phyloP scores from a whole-genome alignment of 2,329 filamentous ascomycete genomes.

The Claviceps maximensis region DNA sequence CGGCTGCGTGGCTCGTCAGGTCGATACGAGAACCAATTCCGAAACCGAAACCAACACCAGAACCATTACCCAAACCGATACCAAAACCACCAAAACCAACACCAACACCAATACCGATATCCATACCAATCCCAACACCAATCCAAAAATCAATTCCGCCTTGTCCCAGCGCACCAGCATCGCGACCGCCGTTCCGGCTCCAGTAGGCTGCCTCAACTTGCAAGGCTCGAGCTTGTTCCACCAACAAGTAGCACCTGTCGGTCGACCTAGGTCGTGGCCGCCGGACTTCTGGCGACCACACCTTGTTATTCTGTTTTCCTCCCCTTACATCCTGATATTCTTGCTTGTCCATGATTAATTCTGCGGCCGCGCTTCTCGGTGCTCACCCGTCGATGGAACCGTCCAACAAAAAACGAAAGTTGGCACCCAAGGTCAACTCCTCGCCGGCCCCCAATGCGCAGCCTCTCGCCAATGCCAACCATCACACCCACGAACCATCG shows the following conservation, averaged over 20 bases:
- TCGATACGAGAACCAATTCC: no score
- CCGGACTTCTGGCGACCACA: not conserved
- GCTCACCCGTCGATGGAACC: conserved; percentile 25
- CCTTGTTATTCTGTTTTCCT: not conserved
- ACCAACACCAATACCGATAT: not conserved
- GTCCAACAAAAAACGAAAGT: conserved; percentile 29
- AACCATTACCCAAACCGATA: not conserved
- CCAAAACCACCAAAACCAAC: no score
- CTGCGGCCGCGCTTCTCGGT: conserved; percentile 7
- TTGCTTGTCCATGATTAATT: conserved; percentile 8
- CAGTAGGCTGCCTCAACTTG: not conserved
- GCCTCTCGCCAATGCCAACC: conserved; percentile 7
- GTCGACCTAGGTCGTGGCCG: not conserved
- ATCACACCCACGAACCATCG: conserved; percentile 4
- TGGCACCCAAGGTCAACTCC: conserved; percentile 28
- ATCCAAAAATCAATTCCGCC: not conserved
- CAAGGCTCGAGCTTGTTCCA: not conserved
- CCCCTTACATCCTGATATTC: not conserved
- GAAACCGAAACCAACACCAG: not conserved
- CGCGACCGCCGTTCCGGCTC: conserved; percentile 1
- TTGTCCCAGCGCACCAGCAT: not conserved
- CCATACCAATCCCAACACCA: not conserved
- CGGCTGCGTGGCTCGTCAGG: conserved; percentile 2
- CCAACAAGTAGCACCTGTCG: not conserved
- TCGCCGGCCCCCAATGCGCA: conserved; percentile 18